A percentile compares a stretch with the other conserved stretches of the same genome.
phyloP scores from a whole-genome alignment of 345 rosid species.

The Draba incana region DNA sequence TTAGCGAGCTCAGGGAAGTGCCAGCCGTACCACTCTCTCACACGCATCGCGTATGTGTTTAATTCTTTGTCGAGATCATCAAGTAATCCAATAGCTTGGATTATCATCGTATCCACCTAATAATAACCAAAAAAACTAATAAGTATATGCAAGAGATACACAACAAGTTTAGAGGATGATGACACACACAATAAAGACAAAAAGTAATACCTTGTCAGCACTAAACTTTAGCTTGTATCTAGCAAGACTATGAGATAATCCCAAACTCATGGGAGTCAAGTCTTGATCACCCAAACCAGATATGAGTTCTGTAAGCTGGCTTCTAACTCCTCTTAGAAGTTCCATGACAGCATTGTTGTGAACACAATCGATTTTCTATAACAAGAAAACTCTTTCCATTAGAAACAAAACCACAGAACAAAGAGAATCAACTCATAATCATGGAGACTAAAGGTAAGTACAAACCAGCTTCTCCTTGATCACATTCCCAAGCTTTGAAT shows the following conservation, averaged over 20 bases:
- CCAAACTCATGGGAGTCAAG: constrained; percentile 89
- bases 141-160: not conserved
- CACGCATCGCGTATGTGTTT: constrained; percentile 83
- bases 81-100: constrained; percentile 84
- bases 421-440: too few species aligned
- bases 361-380: constrained; percentile 67
- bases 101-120: constrained; percentile 88
- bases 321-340: constrained; percentile 76
- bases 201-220: constrained; percentile 69
- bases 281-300: constrained; percentile 77
- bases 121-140: not conserved
- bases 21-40: constrained; percentile 92
- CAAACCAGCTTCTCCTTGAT: constrained; percentile 80
- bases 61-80: constrained; percentile 91
- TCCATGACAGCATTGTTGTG: constrained; percentile 88
- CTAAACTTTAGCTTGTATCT: constrained; percentile 89
- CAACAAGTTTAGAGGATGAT: too few species aligned
- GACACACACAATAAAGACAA: too few species aligned
- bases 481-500: constrained; percentile 89
- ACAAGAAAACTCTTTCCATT: not conserved
- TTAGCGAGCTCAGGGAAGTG: constrained; percentile 92
- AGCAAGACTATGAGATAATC: constrained; percentile 85
- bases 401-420: constrained; percentile 12
- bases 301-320: constrained; percentile 83
- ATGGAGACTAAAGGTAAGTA: not conserved